Evolutionary conservation across 2,329 filamentous ascomycete genomes (phyloP), one percentile per base, ranked within the genome.

Genomic region (Penicillium sp.): DNA sequence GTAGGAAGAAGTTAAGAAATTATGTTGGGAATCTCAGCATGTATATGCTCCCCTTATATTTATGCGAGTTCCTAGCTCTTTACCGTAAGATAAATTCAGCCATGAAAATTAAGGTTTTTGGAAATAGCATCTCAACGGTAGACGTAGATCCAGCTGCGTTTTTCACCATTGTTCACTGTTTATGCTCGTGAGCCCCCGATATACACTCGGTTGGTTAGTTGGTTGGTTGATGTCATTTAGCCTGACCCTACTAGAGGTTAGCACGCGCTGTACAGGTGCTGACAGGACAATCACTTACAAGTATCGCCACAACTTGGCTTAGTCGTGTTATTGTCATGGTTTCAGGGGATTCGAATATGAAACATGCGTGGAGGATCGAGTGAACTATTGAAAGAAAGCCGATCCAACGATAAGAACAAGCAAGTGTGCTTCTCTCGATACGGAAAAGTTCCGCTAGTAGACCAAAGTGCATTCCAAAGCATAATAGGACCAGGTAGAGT

Each of bases 371-470:
- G 25, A 51, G 28, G 26, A 51, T 28, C 25, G 46, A 35, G 16
- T 51, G 46, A 51, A 51, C 25, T 28, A 19, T 33, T 28, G 25
- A 35, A 30, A 51, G 11, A 22, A 28, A 33, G 25, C 46, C 46
- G 25, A 51, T 51, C 46, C 46, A 51, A 30, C 46, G 46, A 51
- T 51, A 26, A 51, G 35, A 51, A 16, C 46, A n/a, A 30, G 25
- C 46, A 33, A 51, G 19, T 33, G 46, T 30, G 25, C 35, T 28
- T 19, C 46, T 28, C 25, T 51, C 46, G 3, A 51, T 33, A 28
- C 28, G 26, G 25, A 51, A 22, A 19, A 35, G 6, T 19, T 51
- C 46, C 25, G 46, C 46, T 16, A 26, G 46, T 30, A 51, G 26
- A 28, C 46, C 46, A 51, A 51, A 51, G 19, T 51, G 25, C 46